Evolutionary conservation across 2,329 filamentous ascomycete genomes (phyloP).

Genomic region (Colletotrichum karsti): DNA sequence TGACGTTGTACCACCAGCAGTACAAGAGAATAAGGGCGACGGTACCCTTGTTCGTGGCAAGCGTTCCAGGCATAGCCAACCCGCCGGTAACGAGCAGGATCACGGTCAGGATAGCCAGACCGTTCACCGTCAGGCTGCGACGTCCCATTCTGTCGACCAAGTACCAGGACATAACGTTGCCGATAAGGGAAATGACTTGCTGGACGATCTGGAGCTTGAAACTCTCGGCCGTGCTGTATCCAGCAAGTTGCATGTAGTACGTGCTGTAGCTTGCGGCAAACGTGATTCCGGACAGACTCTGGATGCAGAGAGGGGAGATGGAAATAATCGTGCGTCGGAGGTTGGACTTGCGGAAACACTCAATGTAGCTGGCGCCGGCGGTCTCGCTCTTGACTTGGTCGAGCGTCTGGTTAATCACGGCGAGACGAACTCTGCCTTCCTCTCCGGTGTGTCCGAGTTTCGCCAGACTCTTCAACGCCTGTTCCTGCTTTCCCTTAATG

Average conservation of each 20-base stretch:
- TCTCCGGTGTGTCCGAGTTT: slow-evolving; percentile 39
- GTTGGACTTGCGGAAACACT: slow-evolving; percentile 49
- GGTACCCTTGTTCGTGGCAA: slow-evolving; percentile 40
- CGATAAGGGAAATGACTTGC: slow-evolving; percentile 46
- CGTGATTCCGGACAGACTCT: slow-evolving; percentile 30
- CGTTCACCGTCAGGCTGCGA: slow-evolving; percentile 44
- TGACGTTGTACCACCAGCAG: slow-evolving; percentile 47
- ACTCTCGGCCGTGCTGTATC: slow-evolving; percentile 42
- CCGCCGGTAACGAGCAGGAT: slow-evolving; percentile 50
- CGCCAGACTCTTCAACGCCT: slow-evolving; percentile 44
- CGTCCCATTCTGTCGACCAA: slow-evolving; percentile 47
- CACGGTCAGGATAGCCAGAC: slow-evolving; percentile 41
- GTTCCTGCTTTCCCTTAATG: slow-evolving; percentile 40
- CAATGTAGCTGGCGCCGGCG: slow-evolving; percentile 45
- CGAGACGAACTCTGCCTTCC: slow-evolving; percentile 38
- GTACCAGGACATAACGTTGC: slow-evolving; percentile 49
- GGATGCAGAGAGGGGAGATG: slow-evolving; percentile 44
- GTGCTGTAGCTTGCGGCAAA: slow-evolving; percentile 40
- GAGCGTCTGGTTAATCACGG: slow-evolving; percentile 40
- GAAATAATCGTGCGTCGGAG: slow-evolving; percentile 48
- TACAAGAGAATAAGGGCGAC: slow-evolving; percentile 48
- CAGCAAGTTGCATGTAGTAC: slow-evolving; percentile 52
- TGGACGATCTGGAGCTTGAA: slow-evolving; percentile 50
- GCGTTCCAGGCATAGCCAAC: slow-evolving; percentile 16
- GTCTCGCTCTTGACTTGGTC: slow-evolving; percentile 39